Evolutionary conservation across 1,139 yeast species (phyloP), one percentile per base, ranked within the genome.

Genomic region (Kodamaea sp.): DNA sequence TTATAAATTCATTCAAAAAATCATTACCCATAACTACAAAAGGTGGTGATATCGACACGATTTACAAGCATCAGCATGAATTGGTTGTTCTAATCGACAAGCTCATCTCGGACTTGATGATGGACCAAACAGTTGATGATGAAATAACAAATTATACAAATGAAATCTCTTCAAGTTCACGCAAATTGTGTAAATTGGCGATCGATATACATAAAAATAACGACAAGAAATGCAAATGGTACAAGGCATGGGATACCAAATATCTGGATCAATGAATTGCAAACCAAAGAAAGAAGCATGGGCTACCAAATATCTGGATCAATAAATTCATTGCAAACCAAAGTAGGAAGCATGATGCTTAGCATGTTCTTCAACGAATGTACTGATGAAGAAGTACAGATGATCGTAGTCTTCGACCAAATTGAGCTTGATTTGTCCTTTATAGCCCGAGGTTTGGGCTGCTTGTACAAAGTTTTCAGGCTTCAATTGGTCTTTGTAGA

Each of bases 351-450:
- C 95, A 55, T 92, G 97, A 60, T 82, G 92, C 47, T 75, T 78
- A 33, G 95, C 89, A 58, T 92, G 97, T 34, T 82, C 88, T 44
- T 78, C 84, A 22, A 84, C 86, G 60, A 89, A 90, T 0, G 88
- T 64, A 42, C 94, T 76, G 45, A 92, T 75, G 60, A 89, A 92
- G 62, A 77, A 92, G 66, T 90, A 92, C 38, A 90, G 83, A 57
- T 92, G 98, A 56, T 92, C 97, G 56, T 82, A 90, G 2, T 92
- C 96, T 3, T 85, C 90, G 24, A 78, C 96, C 35, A 79, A 58
- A 29, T 79, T 67, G 42, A 87, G 62, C 34, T 76, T 69, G 44
- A 90, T 71, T 39, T 78, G 72, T 3, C 81, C 85, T 42, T 77
- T 78, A 64, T 82, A 82, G 8, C 63, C 60, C 1, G 84, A 67